Evolutionary conservation across 148 eudicot genomes (phyloP).

Genomic region (Dianthus caryophyllus): DNA sequence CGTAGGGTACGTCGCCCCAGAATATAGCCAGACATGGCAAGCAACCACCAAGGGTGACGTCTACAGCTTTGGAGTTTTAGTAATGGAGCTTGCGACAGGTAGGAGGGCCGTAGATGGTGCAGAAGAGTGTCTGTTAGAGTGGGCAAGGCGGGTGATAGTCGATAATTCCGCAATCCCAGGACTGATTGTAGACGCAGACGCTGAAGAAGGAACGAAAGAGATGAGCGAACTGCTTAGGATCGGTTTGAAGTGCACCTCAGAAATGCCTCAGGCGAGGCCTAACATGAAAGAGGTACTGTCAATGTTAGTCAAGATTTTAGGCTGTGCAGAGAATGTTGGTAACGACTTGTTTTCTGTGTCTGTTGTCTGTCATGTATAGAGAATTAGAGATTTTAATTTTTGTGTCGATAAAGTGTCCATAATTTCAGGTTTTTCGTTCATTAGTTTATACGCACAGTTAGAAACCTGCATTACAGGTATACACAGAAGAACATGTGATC

Average conservation of each 20-base stretch:
- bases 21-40: constrained; percentile 89
- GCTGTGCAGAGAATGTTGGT: constrained; percentile 16
- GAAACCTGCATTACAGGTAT: constrained; percentile 17
- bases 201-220: constrained; percentile 47
- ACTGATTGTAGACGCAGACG: constrained; percentile 37
- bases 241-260: constrained; percentile 70
- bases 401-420: constrained; percentile 17
- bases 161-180: constrained; percentile 31
- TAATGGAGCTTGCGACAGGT: constrained; percentile 89
- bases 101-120: constrained; percentile 79
- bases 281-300: constrained; percentile 90
- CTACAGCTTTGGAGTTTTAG: constrained; percentile 83
- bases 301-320: constrained; percentile 49
- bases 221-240: constrained; percentile 61
- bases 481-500: constrained; percentile 18
- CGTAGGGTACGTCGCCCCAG: constrained; percentile 91
- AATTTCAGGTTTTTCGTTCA: neutral
- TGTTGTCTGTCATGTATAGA: constrained; percentile 28
- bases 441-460: neutral
- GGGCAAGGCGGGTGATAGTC: constrained; percentile 62
- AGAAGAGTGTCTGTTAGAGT: constrained; percentile 84
- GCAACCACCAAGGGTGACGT: constrained; percentile 98
- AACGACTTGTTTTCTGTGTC: constrained; percentile 14
- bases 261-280: constrained; percentile 71
- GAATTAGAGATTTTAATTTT: neutral